These are phyloP conservation scores for Botryotinia calthae DNA, from an alignment of 2,329 filamentous ascomycete species.

Conservation along the genomic window DNA sequence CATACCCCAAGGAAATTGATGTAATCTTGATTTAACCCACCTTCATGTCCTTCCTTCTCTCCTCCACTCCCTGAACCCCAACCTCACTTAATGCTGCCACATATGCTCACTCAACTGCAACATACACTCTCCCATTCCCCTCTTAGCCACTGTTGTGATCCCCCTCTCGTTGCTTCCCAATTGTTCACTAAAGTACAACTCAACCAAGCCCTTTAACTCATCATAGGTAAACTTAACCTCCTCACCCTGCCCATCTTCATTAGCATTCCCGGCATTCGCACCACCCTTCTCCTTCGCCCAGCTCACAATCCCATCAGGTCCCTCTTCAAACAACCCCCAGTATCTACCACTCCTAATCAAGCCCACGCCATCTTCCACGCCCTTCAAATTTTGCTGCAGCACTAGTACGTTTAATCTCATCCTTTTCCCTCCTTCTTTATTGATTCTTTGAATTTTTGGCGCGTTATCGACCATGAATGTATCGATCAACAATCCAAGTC, in stretches of 20 bases:
- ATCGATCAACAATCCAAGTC: conserved; percentile 76
- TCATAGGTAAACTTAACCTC: conserved; percentile 58
- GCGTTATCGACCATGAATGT: conserved; percentile 72
- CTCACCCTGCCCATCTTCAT: conserved; percentile 51
- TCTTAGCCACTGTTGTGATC: conserved; percentile 62
- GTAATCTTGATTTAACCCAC: neutral
- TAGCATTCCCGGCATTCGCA: conserved; percentile 28
- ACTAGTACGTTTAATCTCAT: conserved; percentile 95
- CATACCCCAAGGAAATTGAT: neutral
- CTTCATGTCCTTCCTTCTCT: neutral
- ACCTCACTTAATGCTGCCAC: conserved; percentile 52
- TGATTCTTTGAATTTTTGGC: conserved; percentile 74
- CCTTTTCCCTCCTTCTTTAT: conserved; percentile 74
- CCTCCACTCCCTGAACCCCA: no score
- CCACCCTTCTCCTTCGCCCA: conserved; percentile 48
- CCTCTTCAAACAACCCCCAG: conserved; percentile 65
- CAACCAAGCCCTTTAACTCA: conserved; percentile 63
- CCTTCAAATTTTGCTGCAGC: conserved; percentile 94
- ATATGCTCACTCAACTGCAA: conserved; percentile 69
- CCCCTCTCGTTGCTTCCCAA: conserved; percentile 66
- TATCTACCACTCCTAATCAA: conserved; percentile 64
- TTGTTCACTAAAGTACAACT: conserved; percentile 67
- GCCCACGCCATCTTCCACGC: conserved; percentile 71
- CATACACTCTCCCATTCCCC: conserved; percentile 68
- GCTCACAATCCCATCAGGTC: conserved; percentile 62